Conservation (phyloP, 2,329 filamentous ascomycete species). For the Trichoderma koningii region DNA sequence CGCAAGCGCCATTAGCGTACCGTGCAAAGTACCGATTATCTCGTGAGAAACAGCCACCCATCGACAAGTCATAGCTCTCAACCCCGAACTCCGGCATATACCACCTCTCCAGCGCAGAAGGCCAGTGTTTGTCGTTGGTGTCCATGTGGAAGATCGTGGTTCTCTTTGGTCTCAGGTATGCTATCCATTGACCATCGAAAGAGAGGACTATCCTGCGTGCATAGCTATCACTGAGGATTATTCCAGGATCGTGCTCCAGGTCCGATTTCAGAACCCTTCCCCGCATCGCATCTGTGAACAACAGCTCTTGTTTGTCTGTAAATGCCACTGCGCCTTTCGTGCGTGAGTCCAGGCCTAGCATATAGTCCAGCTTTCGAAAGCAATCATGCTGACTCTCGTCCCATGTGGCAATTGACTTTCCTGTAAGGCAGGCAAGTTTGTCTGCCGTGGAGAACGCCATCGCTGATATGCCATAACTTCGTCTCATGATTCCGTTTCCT, state of each 20-base stretch:
- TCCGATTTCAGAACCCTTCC: not conserved
- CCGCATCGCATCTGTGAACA: not conserved
- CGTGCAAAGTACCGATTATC: not conserved
- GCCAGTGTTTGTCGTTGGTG: not conserved
- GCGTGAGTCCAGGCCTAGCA: too few relatives aligned
- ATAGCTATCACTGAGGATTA: not conserved
- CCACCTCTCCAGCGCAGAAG: too few relatives aligned
- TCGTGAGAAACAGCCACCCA: not conserved
- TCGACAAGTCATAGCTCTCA: too few relatives aligned
- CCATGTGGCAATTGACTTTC: not conserved
- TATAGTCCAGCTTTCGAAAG: not conserved
- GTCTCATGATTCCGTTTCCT: too few relatives aligned
- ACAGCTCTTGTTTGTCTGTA: not conserved
- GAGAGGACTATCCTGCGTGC: not conserved
- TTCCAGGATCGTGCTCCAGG: not conserved
- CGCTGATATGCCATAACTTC: too few relatives aligned
- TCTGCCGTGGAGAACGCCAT: not conserved
- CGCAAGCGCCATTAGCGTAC: fast-evolving
- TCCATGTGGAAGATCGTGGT: not conserved
- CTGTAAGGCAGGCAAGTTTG: not conserved
- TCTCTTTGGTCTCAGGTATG: too few relatives aligned
- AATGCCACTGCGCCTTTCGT: not conserved
- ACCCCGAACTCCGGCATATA: too few relatives aligned
- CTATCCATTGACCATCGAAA: not conserved
- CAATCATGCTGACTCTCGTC: not conserved